Percentiles rank a stretch among this genome's conserved stretches.
Evolutionary conservation across 192 early-diverging fungal genomes (phyloP).

Genomic region (Coemansia sp.): DNA sequence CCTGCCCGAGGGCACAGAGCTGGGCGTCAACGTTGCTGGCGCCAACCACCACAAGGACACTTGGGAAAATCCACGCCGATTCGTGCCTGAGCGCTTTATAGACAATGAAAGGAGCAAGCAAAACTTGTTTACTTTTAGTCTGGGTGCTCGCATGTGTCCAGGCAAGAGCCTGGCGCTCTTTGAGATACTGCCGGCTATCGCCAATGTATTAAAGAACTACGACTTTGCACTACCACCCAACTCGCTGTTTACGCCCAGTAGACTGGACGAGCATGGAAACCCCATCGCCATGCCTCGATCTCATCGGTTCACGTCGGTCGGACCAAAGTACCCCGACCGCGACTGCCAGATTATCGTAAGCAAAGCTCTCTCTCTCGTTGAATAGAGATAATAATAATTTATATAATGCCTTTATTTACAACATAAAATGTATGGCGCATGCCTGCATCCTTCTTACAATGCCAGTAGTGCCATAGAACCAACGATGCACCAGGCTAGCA

Average conservation of each 20-base stretch:
- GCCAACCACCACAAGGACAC: slow-evolving; percentile 17
- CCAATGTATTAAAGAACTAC: slow-evolving; percentile 33
- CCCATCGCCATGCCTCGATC: slow-evolving; percentile 24
- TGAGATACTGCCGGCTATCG: slow-evolving; percentile 26
- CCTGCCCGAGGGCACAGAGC: slow-evolving; percentile 26
- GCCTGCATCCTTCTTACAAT: neutral
- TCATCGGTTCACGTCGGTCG: slow-evolving; percentile 15
- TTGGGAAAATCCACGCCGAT: slow-evolving; percentile 18
- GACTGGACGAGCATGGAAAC: slow-evolving; percentile 9
- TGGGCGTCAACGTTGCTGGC: slow-evolving; percentile 28
- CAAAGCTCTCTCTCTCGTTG: neutral
- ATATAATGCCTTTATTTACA: neutral
- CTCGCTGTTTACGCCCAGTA: slow-evolving; percentile 13
- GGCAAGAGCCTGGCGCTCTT: slow-evolving; percentile 33
- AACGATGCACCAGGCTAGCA: slow-evolving; percentile 37
- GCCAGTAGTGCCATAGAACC: slow-evolving; percentile 27
- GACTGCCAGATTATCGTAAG: slow-evolving; percentile 27
- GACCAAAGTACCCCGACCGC: slow-evolving; percentile 26
- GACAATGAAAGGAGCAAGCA: neutral
- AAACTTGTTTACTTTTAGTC: slow-evolving; percentile 35
- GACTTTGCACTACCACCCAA: slow-evolving; percentile 14
- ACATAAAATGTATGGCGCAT: neutral
- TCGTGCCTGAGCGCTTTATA: slow-evolving; percentile 43
- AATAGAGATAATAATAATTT: neutral
- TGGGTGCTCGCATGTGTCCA: slow-evolving; percentile 38